Conservation (phyloP, 2,329 filamentous ascomycete species). For the Rutstroemia sp. region DNA sequence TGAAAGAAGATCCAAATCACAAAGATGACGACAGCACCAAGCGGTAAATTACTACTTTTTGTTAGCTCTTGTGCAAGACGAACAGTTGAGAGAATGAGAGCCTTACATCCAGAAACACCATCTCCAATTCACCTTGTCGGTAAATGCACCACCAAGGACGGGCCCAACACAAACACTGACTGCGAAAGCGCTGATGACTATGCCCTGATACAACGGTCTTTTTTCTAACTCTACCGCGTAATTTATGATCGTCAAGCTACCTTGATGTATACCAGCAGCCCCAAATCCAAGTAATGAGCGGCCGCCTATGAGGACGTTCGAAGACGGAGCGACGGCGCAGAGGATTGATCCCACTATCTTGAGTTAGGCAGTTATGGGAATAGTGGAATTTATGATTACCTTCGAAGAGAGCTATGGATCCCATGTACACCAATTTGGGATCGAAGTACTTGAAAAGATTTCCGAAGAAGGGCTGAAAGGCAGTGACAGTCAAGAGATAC, state of each 20-base stretch:
- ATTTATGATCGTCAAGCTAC: slow-evolving; percentile 43
- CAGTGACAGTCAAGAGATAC: slow-evolving; percentile 34
- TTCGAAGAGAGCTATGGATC: not conserved
- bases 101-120: slow-evolving; percentile 24
- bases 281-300: slow-evolving; percentile 43
- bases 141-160: slow-evolving; percentile 53
- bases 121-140: slow-evolving; percentile 37
- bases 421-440: slow-evolving; percentile 3
- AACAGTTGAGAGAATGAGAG: not conserved
- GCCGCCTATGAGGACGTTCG: slow-evolving; percentile 38
- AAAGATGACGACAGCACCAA: slow-evolving; percentile 32
- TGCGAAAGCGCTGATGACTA: slow-evolving; percentile 10
- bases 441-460: slow-evolving; percentile 20
- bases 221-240: slow-evolving; percentile 31
- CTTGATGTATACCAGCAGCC: slow-evolving; percentile 39
- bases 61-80: not conserved
- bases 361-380: not conserved
- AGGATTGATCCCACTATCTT: slow-evolving; percentile 36
- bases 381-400: not conserved
- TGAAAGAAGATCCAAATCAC: slow-evolving; percentile 34
- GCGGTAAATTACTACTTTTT: slow-evolving; percentile 15
- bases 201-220: slow-evolving; percentile 2
- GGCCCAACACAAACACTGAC: slow-evolving; percentile 36
- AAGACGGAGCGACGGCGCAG: slow-evolving; percentile 36
- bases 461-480: slow-evolving; percentile 10